Evolutionary conservation across 2,329 filamentous ascomycete species (phyloP).

Genomic region (Pyrenophora tritici-repentis): DNA sequence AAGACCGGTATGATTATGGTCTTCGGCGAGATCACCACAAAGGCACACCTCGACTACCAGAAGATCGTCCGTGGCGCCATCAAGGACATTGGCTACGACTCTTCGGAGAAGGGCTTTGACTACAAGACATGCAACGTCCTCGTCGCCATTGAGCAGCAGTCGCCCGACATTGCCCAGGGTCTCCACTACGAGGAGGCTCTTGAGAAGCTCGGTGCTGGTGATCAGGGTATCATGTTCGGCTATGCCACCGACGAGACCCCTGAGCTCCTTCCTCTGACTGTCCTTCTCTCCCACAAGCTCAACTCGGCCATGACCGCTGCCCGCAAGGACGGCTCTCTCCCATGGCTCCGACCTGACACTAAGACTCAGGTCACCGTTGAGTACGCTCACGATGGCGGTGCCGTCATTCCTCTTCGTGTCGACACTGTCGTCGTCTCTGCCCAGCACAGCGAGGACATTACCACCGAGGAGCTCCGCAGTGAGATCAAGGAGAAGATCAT

Average conservation of each 20-base stretch:
- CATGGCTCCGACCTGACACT: slow-evolving; percentile 97
- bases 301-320: slow-evolving; percentile 93
- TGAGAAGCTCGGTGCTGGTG: slow-evolving; percentile 96
- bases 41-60: slow-evolving; percentile 95
- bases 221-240: slow-evolving; percentile 99
- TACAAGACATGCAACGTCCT: slow-evolving; percentile 99
- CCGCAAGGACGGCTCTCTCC: slow-evolving; percentile 82
- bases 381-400: slow-evolving; percentile 95
- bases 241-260: slow-evolving; percentile 99
- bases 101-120: slow-evolving; percentile 97
- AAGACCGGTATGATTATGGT: slow-evolving; percentile 99
- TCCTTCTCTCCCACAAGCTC: slow-evolving; percentile 94
- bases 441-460: slow-evolving; percentile 87
- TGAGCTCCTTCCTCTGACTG: slow-evolving; percentile 91
- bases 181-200: slow-evolving; percentile 97
- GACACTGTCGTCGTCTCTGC: slow-evolving; percentile 97
- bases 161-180: slow-evolving; percentile 97
- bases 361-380: slow-evolving; percentile 99
- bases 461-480: slow-evolving; percentile 89
- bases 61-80: slow-evolving; percentile 92
- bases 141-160: slow-evolving; percentile 99
- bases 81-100: slow-evolving; percentile 99
- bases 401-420: slow-evolving; percentile 87
- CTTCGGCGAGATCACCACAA: slow-evolving; percentile 86
- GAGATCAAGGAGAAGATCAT: slow-evolving; percentile 98